Conservation (phyloP, 2,329 filamentous ascomycete species). For the Microdochium nivale region DNA sequence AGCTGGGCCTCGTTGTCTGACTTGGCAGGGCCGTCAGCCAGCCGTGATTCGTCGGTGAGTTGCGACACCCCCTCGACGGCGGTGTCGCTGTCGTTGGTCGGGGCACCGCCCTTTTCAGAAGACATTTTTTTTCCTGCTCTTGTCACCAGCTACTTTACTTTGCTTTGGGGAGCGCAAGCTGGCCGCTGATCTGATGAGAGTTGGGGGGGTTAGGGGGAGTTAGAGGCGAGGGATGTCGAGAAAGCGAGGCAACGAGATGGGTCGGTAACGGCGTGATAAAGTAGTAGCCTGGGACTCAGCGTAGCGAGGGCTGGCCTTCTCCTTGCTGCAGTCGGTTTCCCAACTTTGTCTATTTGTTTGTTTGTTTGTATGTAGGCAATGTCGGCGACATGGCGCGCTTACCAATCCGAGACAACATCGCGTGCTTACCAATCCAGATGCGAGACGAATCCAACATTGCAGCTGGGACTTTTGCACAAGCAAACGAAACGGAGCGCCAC, state of each 20-base stretch:
- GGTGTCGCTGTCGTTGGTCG: background rate
- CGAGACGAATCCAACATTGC: background rate
- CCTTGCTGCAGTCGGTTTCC: too few relatives aligned
- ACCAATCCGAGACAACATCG: background rate
- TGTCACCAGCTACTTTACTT: background rate
- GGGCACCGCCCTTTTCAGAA: background rate
- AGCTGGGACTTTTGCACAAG: background rate
- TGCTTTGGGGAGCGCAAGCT: background rate
- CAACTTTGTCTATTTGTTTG: too few relatives aligned
- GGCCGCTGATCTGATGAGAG: background rate
- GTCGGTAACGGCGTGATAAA: background rate
- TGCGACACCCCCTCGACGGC: background rate
- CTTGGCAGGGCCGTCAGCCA: background rate
- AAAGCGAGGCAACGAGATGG: background rate
- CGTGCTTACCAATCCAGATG: background rate
- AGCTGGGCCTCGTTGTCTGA: background rate
- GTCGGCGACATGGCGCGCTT: background rate
- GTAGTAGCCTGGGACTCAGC: too few relatives aligned
- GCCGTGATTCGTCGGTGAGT: background rate
- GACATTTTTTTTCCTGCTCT: background rate
- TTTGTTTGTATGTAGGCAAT: background rate
- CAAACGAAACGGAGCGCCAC: background rate
- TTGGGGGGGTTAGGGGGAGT: background rate
- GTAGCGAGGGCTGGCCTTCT: too few relatives aligned
- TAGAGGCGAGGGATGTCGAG: background rate